A percentile compares a stretch with the other conserved stretches of the same genome.
phyloP scores from a whole-genome alignment of 139 green algal genomes.

The Prasinococcaceae sp. region DNA sequence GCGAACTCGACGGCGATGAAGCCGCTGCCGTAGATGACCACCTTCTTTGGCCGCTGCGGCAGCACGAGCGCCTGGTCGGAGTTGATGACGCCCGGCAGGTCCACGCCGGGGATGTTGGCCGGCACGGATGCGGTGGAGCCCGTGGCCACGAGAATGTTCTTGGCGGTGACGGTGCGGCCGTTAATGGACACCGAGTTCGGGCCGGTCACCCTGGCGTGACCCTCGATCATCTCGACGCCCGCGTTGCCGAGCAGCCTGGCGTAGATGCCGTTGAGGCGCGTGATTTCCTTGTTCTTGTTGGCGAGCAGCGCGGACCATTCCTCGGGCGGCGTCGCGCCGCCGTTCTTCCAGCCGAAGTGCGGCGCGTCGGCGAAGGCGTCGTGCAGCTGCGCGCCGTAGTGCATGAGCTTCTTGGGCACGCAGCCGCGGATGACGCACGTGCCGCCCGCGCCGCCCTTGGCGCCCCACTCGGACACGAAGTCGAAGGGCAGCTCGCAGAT shows the following conservation, averaged over 20 bases:
- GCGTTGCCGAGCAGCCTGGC: constrained; percentile 63
- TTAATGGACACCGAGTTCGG: constrained; percentile 73
- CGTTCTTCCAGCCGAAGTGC: constrained; percentile 66
- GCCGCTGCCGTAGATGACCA: constrained; percentile 67
- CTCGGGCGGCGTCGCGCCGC: no score
- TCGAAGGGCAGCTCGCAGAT: constrained; percentile 82
- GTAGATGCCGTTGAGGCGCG: constrained; percentile 82
- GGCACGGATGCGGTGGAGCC: constrained; percentile 49
- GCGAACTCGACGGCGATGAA: constrained; percentile 93
- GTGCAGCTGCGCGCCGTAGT: constrained; percentile 64
- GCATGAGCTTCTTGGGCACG: constrained; percentile 97
- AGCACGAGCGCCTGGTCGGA: constrained; percentile 75
- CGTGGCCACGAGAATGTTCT: constrained; percentile 77
- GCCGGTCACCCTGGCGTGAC: constrained; percentile 56
- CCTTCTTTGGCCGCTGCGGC: constrained; percentile 35
- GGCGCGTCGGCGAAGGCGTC: constrained; percentile 64
- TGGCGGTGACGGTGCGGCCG: constrained; percentile 22
- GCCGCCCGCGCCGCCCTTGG: constrained; percentile 69
- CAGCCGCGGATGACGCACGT: constrained; percentile 96
- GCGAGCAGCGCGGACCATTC: neutral
- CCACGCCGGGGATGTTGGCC: constrained; percentile 56
- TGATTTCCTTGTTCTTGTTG: constrained; percentile 50
- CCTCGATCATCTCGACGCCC: constrained; percentile 62
- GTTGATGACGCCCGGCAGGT: constrained; percentile 63
- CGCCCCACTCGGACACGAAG: constrained; percentile 54